These are phyloP conservation scores for Penicillium verrucosum DNA, from an alignment of 2,329 filamentous ascomycete species.

Conservation along the genomic window DNA sequence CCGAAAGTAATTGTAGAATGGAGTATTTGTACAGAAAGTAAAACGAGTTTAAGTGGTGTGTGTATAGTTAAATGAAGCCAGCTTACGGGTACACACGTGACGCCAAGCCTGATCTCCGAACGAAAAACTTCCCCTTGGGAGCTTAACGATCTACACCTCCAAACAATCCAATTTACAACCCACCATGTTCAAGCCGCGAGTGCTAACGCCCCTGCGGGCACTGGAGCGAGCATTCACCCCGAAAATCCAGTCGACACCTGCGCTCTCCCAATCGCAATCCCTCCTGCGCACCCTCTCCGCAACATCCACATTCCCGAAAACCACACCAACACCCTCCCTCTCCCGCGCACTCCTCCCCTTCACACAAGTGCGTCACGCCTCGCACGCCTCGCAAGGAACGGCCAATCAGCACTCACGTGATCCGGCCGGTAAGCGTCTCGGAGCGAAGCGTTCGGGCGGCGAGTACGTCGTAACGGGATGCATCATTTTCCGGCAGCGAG, in stretches of 20 bases:
- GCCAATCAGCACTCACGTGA: slow-evolving; percentile 66
- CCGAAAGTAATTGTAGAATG: not conserved
- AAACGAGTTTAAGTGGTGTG: not conserved
- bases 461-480: slow-evolving; percentile 94
- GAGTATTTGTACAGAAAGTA: not conserved
- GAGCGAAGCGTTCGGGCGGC: slow-evolving; percentile 89
- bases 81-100: slow-evolving; percentile 29
- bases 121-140: slow-evolving; percentile 30
- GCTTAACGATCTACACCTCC: slow-evolving; percentile 15
- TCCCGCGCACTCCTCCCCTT: slow-evolving; percentile 37
- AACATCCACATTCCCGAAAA: slow-evolving; percentile 25
- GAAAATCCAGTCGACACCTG: slow-evolving; percentile 28
- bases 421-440: slow-evolving; percentile 78
- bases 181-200: slow-evolving; percentile 45
- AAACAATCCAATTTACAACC: slow-evolving; percentile 15
- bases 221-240: slow-evolving; percentile 38
- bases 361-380: slow-evolving; percentile 57
- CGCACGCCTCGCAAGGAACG: slow-evolving; percentile 63
- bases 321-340: slow-evolving; percentile 25
- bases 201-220: slow-evolving; percentile 38
- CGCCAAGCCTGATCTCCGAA: slow-evolving; percentile 26
- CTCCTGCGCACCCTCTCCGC: slow-evolving; percentile 31
- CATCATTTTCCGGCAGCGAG: slow-evolving; percentile 96
- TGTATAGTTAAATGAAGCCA: slow-evolving; percentile 28
- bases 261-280: slow-evolving; percentile 27